Evolutionary conservation across 805 yeast genomes (phyloP), one percentile per base, ranked within the genome.

Genomic region (Cyberlindnera mycetangii): DNA sequence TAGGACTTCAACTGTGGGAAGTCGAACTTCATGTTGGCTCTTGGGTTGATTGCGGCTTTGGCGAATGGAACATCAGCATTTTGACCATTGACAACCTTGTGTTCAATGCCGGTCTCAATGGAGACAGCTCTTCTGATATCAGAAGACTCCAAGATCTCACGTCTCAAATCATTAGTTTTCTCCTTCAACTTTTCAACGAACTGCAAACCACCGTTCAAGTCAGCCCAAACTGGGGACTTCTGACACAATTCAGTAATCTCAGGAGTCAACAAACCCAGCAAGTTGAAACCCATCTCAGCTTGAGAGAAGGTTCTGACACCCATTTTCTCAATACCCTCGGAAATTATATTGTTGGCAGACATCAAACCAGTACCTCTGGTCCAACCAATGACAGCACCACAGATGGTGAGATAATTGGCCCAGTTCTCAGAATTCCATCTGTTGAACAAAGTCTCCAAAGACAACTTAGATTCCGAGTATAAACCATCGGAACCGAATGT

Each of bases 311-410:
- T 93, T 72, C 98, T 86, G 39, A 93, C 97, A 61, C 99, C 98
- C 49, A 85, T 74, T 65, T 81, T 80, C 73, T 93, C 99, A 62
- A 93, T 87, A 56, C 97, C 97, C 72, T 90, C 97, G 50, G 99
- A 97, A 67, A 93, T 88, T 65, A 89, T 85, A 74, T 93, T 93
- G 78, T 93, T 93, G 58, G 84, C 97, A 62, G 89, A 78, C 99
- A 93, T 93, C 64, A 93, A 82, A 64, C 99, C 99, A 48, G 99
- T 93, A 70, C 99, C 99, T 78, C 99, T 88, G 53, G 99, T 93
- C 99, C 99, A 93, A 66, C 99, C 99, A 68, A 93, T 93, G 55
- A 93, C 79, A 37, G 99, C 97, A 76, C 99, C 99, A 70, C 97
- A 90, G 49, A 93, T 75, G 48, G 98, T 93, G 72, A 93, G 81